Conservation (phyloP, 1,284 basidiomycete species). For the Thelephora terrestris region DNA sequence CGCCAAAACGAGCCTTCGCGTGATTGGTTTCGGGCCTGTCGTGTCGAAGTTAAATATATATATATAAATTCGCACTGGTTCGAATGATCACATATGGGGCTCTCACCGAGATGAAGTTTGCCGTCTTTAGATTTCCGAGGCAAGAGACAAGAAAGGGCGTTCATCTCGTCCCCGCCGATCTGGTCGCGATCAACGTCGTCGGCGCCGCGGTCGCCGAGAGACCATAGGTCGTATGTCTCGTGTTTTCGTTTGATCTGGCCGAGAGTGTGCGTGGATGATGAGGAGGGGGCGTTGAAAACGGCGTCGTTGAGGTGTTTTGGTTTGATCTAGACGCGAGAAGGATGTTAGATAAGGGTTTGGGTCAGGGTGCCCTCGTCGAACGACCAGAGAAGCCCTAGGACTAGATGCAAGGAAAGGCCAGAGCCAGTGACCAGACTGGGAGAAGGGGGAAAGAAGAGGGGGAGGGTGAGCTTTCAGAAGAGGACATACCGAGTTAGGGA, state of each 20-base stretch:
- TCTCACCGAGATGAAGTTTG: slow-evolving; percentile 44
- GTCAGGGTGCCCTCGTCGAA: no score
- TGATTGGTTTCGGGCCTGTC: slow-evolving; percentile 46
- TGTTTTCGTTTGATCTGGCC: slow-evolving; percentile 44
- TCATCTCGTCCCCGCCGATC: slow-evolving; percentile 54
- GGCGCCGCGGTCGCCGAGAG: slow-evolving; percentile 27
- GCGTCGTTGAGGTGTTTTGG: slow-evolving; percentile 46
- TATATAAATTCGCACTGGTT: neutral
- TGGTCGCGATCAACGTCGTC: slow-evolving; percentile 27
- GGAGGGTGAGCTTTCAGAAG: neutral
- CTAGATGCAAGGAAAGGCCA: no score
- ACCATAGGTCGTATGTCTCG: slow-evolving; percentile 53
- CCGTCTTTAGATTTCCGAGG: slow-evolving; percentile 52
- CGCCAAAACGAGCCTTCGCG: slow-evolving; percentile 47
- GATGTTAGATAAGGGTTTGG: slow-evolving; percentile 3
- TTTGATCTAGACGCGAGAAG: slow-evolving; percentile 39
- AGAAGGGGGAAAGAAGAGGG: neutral
- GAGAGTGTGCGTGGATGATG: slow-evolving; percentile 26
- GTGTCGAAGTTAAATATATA: slow-evolving; percentile 3
- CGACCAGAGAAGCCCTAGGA: no score
- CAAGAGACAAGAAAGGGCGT: slow-evolving; percentile 46
- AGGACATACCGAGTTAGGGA: slow-evolving; percentile 50
- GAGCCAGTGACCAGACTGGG: neutral
- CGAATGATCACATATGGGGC: slow-evolving; percentile 8
- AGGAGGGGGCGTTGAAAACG: slow-evolving; percentile 32